A percentile compares a stretch with the other conserved stretches of the same genome.
phyloP scores from a whole-genome alignment of 345 rosid genomes.

The Populus alba region DNA sequence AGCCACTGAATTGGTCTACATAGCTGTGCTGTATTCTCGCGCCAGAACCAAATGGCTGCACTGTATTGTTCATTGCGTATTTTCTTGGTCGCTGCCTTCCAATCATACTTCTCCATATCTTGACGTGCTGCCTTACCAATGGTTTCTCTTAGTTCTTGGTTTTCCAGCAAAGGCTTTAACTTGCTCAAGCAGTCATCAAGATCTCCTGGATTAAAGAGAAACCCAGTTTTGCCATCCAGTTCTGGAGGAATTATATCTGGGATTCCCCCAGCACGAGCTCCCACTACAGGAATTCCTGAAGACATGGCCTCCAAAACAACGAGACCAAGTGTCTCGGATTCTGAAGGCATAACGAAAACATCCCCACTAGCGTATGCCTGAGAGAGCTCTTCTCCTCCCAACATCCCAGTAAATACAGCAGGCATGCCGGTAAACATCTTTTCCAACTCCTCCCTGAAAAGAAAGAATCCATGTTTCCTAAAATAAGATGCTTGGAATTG shows the following conservation, averaged over 20 bases:
- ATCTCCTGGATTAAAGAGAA: constrained; percentile 72
- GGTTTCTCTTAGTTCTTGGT: constrained; percentile 57
- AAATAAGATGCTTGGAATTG: background rate
- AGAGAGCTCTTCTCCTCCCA: constrained; percentile 88
- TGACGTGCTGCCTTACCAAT: constrained; percentile 82
- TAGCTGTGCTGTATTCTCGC: constrained; percentile 70
- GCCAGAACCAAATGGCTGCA: constrained; percentile 98
- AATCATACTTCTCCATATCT: constrained; percentile 88
- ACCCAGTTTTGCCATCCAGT: constrained; percentile 84
- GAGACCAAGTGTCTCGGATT: constrained; percentile 92
- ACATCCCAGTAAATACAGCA: constrained; percentile 86
- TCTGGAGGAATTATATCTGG: constrained; percentile 93
- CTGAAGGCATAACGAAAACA: constrained; percentile 94
- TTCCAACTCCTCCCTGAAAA: constrained; percentile 77
- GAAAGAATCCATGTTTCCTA: constrained; percentile 9
- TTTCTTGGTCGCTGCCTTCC: constrained; percentile 88
- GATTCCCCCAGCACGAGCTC: constrained; percentile 89
- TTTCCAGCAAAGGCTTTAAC: constrained; percentile 46
- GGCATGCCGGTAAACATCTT: constrained; percentile 81
- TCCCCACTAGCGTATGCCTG: constrained; percentile 98
- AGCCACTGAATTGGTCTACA: constrained; percentile 77
- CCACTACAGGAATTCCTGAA: constrained; percentile 90
- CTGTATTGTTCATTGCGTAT: constrained; percentile 89
- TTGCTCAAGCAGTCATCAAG: constrained; percentile 80
- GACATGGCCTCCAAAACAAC: constrained; percentile 98